Evolutionary conservation across 164 flowering plant genomes (phyloP).

Genomic region (Euptelea pleiosperma): DNA sequence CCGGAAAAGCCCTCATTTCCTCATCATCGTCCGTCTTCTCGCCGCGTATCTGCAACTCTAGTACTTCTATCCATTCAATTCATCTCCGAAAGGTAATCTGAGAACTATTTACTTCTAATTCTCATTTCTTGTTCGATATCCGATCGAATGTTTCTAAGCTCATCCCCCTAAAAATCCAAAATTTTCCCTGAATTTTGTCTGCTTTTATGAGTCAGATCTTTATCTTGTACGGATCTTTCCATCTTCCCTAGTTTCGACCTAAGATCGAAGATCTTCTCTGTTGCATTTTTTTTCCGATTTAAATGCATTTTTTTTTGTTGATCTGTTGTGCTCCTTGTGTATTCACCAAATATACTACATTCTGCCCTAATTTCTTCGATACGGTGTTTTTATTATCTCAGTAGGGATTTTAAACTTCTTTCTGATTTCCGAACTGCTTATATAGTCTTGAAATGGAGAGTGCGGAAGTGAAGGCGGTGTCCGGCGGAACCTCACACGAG

Average conservation of each 20-base stretch:
- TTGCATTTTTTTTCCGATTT: background rate
- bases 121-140: background rate
- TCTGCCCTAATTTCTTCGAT: background rate
- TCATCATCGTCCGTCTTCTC: background rate
- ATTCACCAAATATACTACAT: background rate
- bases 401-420: background rate
- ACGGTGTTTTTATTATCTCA: background rate
- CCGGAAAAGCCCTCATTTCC: background rate
- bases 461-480: constrained; percentile 21
- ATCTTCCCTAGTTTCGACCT: background rate
- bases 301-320: background rate
- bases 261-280: background rate
- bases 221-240: background rate
- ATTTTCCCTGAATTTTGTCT: background rate
- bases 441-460: constrained; percentile 42
- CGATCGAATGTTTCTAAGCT: background rate
- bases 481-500: constrained; percentile 19
- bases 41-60: background rate
- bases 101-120: background rate
- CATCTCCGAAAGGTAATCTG: constrained; percentile 8
- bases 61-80: background rate
- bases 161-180: background rate
- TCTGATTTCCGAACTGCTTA: background rate
- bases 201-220: too few species aligned
- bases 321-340: background rate